Conservation (phyloP, 176 grass and related monocot genomes). For the Triticum turgidum region DNA sequence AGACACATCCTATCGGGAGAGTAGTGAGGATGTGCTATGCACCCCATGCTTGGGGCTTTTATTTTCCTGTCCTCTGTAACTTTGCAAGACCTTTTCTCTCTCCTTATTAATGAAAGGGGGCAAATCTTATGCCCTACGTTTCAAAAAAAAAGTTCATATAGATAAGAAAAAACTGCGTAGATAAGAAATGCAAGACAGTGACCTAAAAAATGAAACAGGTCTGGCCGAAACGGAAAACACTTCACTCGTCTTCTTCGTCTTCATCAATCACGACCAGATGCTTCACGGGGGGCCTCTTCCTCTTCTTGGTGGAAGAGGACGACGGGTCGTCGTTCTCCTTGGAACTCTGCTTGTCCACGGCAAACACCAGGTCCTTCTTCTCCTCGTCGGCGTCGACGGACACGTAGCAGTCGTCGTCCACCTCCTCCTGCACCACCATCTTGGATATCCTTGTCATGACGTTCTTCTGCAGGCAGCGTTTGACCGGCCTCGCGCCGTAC, state of each 20-base stretch:
- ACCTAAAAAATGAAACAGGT: no score
- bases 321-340: neutral
- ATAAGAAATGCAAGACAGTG: no score
- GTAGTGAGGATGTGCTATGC: no score
- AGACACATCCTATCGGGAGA: no score
- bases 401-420: constrained; percentile 78
- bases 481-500: constrained; percentile 65
- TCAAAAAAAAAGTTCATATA: no score
- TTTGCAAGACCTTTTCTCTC: no score
- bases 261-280: constrained; percentile 7
- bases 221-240: no score
- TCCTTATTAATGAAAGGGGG: no score
- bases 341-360: neutral
- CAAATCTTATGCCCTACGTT: no score
- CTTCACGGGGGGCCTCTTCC: neutral
- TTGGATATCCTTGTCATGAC: constrained; percentile 73
- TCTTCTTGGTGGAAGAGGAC: neutral
- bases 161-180: no score
- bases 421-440: constrained; percentile 87
- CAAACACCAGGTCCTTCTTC: neutral
- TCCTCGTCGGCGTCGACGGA: constrained; percentile 41
- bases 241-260: neutral
- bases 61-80: no score
- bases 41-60: no score
- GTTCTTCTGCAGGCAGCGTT: constrained; percentile 76